phyloP scores from a whole-genome alignment of 164 flowering plant species.

The Pachysandra terminalis region DNA sequence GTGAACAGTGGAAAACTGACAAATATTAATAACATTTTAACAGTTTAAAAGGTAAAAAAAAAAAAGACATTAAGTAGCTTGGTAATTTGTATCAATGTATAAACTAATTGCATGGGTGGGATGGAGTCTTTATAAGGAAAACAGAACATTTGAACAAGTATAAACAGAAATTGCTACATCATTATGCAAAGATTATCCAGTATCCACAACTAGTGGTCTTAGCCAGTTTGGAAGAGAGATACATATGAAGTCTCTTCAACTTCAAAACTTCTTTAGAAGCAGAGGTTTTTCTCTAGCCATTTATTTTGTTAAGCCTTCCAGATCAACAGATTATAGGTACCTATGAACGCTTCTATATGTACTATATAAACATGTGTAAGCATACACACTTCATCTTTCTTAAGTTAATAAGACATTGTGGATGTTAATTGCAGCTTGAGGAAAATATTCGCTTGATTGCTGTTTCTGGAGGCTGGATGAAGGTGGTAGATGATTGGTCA shows the following conservation, averaged over 20 bases:
- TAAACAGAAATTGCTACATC: neutral
- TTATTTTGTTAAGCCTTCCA: neutral
- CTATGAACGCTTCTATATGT: neutral
- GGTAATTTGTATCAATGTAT: no score
- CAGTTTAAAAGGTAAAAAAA: no score
- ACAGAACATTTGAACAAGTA: no score
- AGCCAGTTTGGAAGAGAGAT: neutral
- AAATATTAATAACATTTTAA: no score
- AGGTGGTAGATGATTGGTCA: conserved; percentile 63
- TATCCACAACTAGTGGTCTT: neutral
- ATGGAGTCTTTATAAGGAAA: no score
- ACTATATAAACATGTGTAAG: neutral
- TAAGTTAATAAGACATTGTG: neutral
- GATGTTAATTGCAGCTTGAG: conserved; percentile 67
- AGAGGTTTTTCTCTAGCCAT: neutral
- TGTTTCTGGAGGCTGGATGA: conserved; percentile 79
- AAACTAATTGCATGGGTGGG: no score
- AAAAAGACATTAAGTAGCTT: no score
- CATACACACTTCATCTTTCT: neutral
- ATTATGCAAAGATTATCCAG: neutral
- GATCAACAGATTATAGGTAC: neutral
- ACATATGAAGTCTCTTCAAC: neutral
- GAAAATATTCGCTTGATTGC: conserved; percentile 59
- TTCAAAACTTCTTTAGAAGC: neutral
- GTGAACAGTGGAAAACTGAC: no score